Percentiles rank a stretch among this genome's conserved stretches.
Evolutionary conservation across 2,329 filamentous ascomycete species (phyloP).

Genomic region (Diaporthe caulivora): DNA sequence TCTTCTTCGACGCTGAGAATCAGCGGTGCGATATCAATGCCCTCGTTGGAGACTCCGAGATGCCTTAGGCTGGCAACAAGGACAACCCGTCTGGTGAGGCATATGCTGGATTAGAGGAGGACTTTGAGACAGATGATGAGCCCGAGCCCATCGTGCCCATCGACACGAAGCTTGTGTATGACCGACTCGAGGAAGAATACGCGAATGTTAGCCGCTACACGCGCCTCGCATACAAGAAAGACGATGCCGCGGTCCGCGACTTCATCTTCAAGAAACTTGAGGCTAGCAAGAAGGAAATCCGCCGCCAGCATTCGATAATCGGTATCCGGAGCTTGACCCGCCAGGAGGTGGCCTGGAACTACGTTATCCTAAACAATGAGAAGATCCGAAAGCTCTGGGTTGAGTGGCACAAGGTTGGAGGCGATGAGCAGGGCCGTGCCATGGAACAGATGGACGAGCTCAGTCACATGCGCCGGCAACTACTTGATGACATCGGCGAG

Average conservation of each 20-base stretch:
- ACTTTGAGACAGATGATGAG: neutral
- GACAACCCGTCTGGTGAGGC: neutral
- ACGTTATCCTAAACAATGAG: neutral
- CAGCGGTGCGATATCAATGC: neutral
- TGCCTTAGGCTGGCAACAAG: slow-evolving; percentile 23
- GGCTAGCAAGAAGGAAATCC: neutral
- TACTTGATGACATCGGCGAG: neutral
- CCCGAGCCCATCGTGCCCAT: neutral
- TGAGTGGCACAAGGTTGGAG: neutral
- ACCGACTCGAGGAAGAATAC: neutral
- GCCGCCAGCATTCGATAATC: neutral
- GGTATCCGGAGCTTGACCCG: neutral
- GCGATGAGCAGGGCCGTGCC: neutral
- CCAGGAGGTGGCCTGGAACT: slow-evolving; percentile 18
- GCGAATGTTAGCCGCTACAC: neutral
- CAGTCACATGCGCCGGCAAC: neutral
- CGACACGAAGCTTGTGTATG: neutral
- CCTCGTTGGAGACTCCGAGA: slow-evolving; percentile 10
- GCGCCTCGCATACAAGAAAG: neutral
- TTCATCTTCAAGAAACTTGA: neutral
- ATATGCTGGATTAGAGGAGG: neutral
- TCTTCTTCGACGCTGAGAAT: neutral
- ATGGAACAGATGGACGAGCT: slow-evolving; percentile 20
- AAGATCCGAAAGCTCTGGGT: slow-evolving; percentile 17
- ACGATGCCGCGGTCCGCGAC: neutral